Percentiles rank a stretch among this genome's conserved stretches.
Conservation (phyloP, 768 basidiomycete genomes). For the Tulasnella sp. region DNA sequence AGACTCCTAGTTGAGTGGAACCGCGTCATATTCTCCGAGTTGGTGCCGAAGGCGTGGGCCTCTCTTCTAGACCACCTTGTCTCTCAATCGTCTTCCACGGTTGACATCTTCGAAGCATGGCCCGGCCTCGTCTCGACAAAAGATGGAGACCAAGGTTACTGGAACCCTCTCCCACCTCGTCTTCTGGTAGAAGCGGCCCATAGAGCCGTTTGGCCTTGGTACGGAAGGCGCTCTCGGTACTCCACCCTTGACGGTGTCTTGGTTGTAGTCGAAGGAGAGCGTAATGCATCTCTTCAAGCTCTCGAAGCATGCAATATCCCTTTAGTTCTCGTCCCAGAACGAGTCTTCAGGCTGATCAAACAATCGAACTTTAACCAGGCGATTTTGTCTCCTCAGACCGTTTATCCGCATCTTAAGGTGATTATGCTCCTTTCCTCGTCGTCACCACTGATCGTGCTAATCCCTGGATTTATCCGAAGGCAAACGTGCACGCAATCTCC, state of each 20-base stretch:
- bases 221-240: background rate
- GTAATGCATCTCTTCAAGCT: background rate
- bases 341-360: background rate
- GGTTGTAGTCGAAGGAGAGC: background rate
- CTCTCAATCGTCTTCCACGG: constrained; percentile 29
- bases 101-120: constrained; percentile 34
- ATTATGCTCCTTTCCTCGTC: too few species aligned
- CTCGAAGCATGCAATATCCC: background rate
- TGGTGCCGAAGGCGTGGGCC: constrained; percentile 48
- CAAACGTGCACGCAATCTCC: background rate
- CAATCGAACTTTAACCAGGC: background rate
- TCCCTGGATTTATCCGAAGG: background rate
- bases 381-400: constrained; percentile 11
- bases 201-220: background rate
- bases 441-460: too few species aligned
- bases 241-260: background rate
- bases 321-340: background rate
- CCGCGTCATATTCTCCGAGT: constrained; percentile 44
- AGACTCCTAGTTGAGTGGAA: constrained; percentile 53
- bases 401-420: background rate
- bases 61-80: constrained; percentile 38
- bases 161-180: constrained; percentile 44
- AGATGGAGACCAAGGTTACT: constrained; percentile 39
- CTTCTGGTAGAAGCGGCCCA: constrained; percentile 37
- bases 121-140: background rate